phyloP scores from a whole-genome alignment of 805 yeast species.

The Schizosaccharomyces cryophilus region DNA sequence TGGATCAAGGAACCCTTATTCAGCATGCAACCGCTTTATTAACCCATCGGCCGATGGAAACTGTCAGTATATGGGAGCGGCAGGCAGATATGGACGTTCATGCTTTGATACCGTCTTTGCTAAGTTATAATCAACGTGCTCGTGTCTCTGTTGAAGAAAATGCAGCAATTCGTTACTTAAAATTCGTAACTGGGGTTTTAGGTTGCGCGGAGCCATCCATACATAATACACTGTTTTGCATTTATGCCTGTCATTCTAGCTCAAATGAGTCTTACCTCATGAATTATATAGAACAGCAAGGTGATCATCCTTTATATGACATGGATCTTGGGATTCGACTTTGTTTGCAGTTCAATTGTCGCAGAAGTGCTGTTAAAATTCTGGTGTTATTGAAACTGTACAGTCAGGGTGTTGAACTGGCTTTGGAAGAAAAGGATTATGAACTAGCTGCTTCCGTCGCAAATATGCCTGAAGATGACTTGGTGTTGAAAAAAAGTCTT shows the following conservation, averaged over 20 bases:
- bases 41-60: conserved; percentile 38
- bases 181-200: conserved; percentile 25
- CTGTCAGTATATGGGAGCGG: conserved; percentile 60
- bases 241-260: conserved; percentile 27
- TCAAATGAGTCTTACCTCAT: conserved; percentile 25
- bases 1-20: conserved; percentile 29
- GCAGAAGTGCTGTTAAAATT: conserved; percentile 47
- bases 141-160: conserved; percentile 24
- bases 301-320: conserved; percentile 23
- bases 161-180: conserved; percentile 41
- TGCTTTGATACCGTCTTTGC: conserved; percentile 48
- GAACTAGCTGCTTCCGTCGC: conserved; percentile 36
- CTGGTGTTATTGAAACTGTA: conserved; percentile 40
- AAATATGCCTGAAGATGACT: conserved; percentile 27
- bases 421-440: conserved; percentile 34
- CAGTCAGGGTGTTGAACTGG: conserved; percentile 61
- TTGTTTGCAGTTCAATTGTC: conserved; percentile 34
- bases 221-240: conserved; percentile 46
- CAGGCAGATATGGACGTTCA: conserved; percentile 29
- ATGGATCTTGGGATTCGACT: conserved; percentile 51
- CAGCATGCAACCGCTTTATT: conserved; percentile 45
- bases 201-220: conserved; percentile 24
- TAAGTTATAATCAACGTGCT: conserved; percentile 24
- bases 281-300: conserved; percentile 23
- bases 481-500: conserved; percentile 34